Conservation (phyloP, 345 rosid species). For the Gossypium mustelinum region DNA sequence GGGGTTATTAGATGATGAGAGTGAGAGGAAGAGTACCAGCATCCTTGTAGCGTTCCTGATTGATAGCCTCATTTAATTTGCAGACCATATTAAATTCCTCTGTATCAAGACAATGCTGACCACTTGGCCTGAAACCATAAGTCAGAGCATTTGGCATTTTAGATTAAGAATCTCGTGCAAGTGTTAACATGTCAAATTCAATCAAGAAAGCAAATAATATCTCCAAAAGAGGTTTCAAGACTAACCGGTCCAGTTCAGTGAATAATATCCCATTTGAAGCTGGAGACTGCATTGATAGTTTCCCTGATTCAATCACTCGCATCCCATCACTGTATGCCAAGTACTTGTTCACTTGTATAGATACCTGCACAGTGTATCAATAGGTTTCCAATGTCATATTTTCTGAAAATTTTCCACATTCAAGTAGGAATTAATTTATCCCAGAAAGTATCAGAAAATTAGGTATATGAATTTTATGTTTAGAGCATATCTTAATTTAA, state of each 20-base stretch:
- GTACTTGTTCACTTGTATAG: slow-evolving; percentile 93
- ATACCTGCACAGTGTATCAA: slow-evolving; percentile 40
- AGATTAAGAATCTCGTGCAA: neutral
- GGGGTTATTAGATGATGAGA: neutral
- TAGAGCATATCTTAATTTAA: neutral
- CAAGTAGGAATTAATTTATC: neutral
- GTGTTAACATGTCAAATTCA: neutral
- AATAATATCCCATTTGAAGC: slow-evolving; percentile 69
- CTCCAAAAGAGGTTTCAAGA: slow-evolving; percentile 7
- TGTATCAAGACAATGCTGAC: slow-evolving; percentile 84
- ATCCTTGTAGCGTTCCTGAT: too few relatives aligned
- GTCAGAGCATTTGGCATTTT: neutral
- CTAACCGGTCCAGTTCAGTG: slow-evolving; percentile 78
- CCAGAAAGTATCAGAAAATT: neutral
- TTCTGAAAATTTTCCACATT: neutral
- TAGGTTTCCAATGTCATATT: neutral
- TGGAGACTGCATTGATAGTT: slow-evolving; percentile 41
- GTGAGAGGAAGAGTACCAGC: too few relatives aligned
- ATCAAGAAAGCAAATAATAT: neutral
- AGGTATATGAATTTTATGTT: neutral
- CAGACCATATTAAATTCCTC: slow-evolving; percentile 73
- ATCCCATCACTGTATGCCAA: slow-evolving; percentile 92
- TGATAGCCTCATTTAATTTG: slow-evolving; percentile 55
- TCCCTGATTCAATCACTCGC: slow-evolving; percentile 82
- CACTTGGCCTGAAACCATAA: slow-evolving; percentile 68